Percentiles rank a stretch among this genome's conserved stretches.
These are phyloP conservation scores for Detonula confervacea DNA, from an alignment of 352 stramenopile genomes.

Conservation along the genomic window DNA sequence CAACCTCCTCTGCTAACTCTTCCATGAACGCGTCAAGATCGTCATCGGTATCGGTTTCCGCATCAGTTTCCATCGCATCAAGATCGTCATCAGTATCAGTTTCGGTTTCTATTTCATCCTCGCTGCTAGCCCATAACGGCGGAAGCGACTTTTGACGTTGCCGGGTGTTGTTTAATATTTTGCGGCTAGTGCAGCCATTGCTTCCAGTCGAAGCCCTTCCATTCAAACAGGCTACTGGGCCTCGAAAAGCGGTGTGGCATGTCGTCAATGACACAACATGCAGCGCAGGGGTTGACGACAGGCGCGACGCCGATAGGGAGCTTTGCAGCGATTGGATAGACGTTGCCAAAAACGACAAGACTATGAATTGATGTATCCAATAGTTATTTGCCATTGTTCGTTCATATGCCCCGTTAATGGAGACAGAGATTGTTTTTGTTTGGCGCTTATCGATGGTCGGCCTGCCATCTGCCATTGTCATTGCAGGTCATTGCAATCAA, in stretches of 20 bases:
- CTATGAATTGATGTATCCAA: slow-evolving; percentile 9
- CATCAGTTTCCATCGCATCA: slow-evolving; percentile 5
- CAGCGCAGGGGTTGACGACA: not conserved
- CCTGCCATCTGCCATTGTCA: too few relatives aligned
- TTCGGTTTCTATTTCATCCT: slow-evolving; percentile 9
- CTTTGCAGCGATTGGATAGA: slow-evolving; percentile 1
- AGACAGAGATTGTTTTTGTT: too few relatives aligned
- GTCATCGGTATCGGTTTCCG: too few relatives aligned
- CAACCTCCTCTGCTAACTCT: slow-evolving; percentile 28
- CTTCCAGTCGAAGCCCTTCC: not conserved
- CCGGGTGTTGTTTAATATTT: not conserved
- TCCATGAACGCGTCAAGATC: slow-evolving; percentile 36
- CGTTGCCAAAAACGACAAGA: slow-evolving; percentile 4
- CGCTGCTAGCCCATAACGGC: too few relatives aligned
- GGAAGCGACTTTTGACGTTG: not conserved
- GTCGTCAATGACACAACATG: too few relatives aligned
- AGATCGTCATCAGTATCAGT: slow-evolving; percentile 25
- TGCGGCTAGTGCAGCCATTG: not conserved
- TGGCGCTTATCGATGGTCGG: too few relatives aligned
- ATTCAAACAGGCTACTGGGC: too few relatives aligned
- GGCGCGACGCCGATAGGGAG: not conserved
- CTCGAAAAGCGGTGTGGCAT: too few relatives aligned
- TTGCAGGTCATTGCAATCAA: too few relatives aligned
- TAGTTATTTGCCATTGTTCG: not conserved
- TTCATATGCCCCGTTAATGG: too few relatives aligned